A percentile compares a stretch with the other conserved stretches of the same genome.
phyloP scores from a whole-genome alignment of 805 yeast genomes.

The Wickerhamomyces sydowiorum region DNA sequence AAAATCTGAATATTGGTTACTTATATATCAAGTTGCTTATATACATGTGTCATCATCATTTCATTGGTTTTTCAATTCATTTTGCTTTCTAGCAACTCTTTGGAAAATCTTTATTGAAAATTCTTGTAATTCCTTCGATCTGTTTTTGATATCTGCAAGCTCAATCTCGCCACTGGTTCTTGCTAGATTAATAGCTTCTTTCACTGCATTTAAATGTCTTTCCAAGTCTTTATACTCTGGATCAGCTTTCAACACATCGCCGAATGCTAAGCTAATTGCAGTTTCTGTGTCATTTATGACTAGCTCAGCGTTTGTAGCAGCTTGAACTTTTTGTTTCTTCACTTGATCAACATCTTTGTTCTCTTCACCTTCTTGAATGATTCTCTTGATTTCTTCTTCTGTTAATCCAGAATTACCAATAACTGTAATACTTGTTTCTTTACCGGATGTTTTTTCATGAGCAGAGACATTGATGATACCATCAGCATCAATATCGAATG shows the following conservation, averaged over 20 bases:
- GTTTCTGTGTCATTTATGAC: conserved; percentile 83
- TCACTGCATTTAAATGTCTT: conserved; percentile 44
- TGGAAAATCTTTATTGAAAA: conserved; percentile 73
- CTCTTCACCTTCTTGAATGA: conserved; percentile 61
- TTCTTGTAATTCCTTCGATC: conserved; percentile 71
- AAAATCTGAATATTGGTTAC: no score
- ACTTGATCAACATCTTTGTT: conserved; percentile 56
- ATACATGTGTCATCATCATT: neutral
- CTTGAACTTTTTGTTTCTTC: conserved; percentile 57
- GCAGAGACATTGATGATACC: conserved; percentile 82
- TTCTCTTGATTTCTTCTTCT: conserved; percentile 58
- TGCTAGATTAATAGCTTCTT: conserved; percentile 62
- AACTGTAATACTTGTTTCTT: conserved; percentile 69
- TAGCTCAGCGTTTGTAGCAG: conserved; percentile 73
- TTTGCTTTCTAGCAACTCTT: conserved; percentile 22
- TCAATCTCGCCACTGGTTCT: conserved; percentile 55
- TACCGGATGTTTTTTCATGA: conserved; percentile 70
- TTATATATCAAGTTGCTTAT: neutral
- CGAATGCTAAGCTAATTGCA: conserved; percentile 68
- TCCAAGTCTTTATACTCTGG: conserved; percentile 42
- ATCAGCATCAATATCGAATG: conserved; percentile 78
- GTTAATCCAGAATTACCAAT: conserved; percentile 66
- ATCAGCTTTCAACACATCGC: conserved; percentile 41
- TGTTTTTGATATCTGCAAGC: conserved; percentile 56
- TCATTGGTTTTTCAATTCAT: conserved; percentile 2